Conservation (phyloP, 2,329 filamentous ascomycete species). For the Pseudopyrenochaeta lycopersici region DNA sequence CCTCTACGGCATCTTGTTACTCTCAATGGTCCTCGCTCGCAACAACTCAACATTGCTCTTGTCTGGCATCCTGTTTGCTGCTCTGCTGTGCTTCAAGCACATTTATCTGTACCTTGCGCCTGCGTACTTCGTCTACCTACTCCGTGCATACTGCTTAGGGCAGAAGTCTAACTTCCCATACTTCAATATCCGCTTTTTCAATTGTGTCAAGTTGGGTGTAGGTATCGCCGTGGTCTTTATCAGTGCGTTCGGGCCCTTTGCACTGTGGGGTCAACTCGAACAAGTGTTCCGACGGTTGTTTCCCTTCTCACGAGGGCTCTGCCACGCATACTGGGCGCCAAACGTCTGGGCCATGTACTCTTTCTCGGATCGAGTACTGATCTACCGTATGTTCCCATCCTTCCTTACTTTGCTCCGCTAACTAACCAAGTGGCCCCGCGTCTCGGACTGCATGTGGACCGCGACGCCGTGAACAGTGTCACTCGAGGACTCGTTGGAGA, state of each 20-base stretch:
- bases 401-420: neutral
- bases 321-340: constrained; percentile 98
- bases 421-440: constrained; percentile 75
- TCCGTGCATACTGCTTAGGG: constrained; percentile 89
- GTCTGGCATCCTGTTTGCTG: constrained; percentile 85
- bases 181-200: constrained; percentile 73
- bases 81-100: constrained; percentile 92
- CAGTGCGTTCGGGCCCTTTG: constrained; percentile 90
- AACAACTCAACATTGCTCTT: constrained; percentile 76
- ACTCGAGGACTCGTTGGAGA: constrained; percentile 94
- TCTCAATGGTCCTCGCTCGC: constrained; percentile 85
- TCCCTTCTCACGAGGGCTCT: constrained; percentile 91
- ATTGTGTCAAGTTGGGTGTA: constrained; percentile 82
- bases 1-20: constrained; percentile 88
- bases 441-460: constrained; percentile 76
- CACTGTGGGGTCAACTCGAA: constrained; percentile 78
- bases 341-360: constrained; percentile 98
- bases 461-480: constrained; percentile 82
- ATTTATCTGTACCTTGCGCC: constrained; percentile 97
- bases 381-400: constrained; percentile 69
- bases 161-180: constrained; percentile 76
- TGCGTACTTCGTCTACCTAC: constrained; percentile 92
- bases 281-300: constrained; percentile 88
- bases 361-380: constrained; percentile 83
- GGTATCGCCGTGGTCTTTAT: constrained; percentile 77